Percentiles rank a stretch among this genome's conserved stretches.
Conservation (phyloP, 129 eudicot genomes). For the Rutidosis leptorrhynchoides region DNA sequence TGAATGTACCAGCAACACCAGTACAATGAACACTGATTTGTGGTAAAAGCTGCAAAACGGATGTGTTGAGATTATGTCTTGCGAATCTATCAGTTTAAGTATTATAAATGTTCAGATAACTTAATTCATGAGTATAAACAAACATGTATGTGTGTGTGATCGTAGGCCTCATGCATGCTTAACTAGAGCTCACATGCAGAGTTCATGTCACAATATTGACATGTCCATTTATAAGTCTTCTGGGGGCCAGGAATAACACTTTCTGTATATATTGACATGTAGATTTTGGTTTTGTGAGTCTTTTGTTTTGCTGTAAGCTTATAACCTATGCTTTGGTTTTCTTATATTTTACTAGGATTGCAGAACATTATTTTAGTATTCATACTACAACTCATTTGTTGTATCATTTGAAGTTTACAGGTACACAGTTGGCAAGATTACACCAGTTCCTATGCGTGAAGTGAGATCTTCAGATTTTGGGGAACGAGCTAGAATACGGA, state of each 20-base stretch:
- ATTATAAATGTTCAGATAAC: background rate
- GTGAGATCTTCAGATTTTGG: constrained; percentile 91
- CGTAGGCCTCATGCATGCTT: background rate
- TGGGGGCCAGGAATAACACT: constrained; percentile 10
- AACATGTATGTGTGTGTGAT: background rate
- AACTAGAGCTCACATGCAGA: background rate
- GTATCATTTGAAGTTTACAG: constrained; percentile 58
- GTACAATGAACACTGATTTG: constrained; percentile 5
- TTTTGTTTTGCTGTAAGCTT: constrained; percentile 4
- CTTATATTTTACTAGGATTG: constrained; percentile 7
- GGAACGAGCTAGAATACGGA: constrained; percentile 79
- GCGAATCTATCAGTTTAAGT: background rate
- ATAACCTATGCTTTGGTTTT: constrained; percentile 1
- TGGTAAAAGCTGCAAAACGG: background rate
- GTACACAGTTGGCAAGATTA: constrained; percentile 98
- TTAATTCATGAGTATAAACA: background rate
- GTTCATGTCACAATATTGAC: constrained; percentile 2
- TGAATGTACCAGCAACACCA: background rate
- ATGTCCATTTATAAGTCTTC: background rate
- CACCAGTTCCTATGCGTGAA: constrained; percentile 98
- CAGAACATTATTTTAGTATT: constrained; percentile 12
- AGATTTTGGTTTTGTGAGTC: constrained; percentile 3
- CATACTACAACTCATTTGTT: constrained; percentile 38
- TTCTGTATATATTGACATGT: background rate
- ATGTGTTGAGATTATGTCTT: background rate